These are phyloP conservation scores for Tinospora cordifolia DNA, from an alignment of 164 flowering plant genomes.

Conservation along the genomic window DNA sequence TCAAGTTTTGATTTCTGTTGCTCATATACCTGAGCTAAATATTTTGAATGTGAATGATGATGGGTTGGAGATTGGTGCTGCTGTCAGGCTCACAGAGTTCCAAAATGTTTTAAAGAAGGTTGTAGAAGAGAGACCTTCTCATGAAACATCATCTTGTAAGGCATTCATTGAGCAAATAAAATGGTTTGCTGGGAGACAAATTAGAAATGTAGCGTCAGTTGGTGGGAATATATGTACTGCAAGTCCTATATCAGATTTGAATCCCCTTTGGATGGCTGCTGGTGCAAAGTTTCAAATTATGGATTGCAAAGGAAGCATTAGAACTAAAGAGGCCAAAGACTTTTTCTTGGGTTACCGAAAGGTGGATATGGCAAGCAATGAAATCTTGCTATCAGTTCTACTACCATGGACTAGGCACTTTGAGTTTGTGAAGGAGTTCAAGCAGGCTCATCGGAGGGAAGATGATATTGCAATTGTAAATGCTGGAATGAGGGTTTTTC, in stretches of 20 bases:
- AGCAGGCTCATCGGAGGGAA: slow-evolving; percentile 95
- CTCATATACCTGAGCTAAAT: slow-evolving; percentile 76
- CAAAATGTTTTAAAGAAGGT: slow-evolving; percentile 36
- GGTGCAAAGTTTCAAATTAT: slow-evolving; percentile 62
- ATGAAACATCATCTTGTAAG: slow-evolving; percentile 74
- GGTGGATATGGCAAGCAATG: slow-evolving; percentile 60
- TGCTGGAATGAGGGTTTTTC: slow-evolving; percentile 87
- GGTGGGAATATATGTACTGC: slow-evolving; percentile 99
- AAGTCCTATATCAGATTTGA: slow-evolving; percentile 97
- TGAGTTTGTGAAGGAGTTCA: slow-evolving; percentile 92
- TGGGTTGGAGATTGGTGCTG: slow-evolving; percentile 88
- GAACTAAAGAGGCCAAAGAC: slow-evolving; percentile 58
- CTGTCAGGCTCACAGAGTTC: slow-evolving; percentile 67
- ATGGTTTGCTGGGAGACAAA: slow-evolving; percentile 99
- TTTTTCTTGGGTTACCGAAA: slow-evolving; percentile 88
- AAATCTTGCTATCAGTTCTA: slow-evolving; percentile 72
- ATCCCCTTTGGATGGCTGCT: slow-evolving; percentile 96
- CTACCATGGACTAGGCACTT: slow-evolving; percentile 81
- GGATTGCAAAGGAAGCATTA: slow-evolving; percentile 49
- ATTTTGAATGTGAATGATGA: slow-evolving; percentile 47
- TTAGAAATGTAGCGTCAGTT: slow-evolving; percentile 83
- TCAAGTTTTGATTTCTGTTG: slow-evolving; percentile 53
- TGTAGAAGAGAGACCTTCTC: slow-evolving; percentile 40
- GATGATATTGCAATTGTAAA: slow-evolving; percentile 98
- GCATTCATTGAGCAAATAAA: slow-evolving; percentile 82